Percentiles rank a stretch among this genome's conserved stretches.
phyloP scores from a whole-genome alignment of 2,329 filamentous ascomycete genomes.

The Fusarium coffeatum region DNA sequence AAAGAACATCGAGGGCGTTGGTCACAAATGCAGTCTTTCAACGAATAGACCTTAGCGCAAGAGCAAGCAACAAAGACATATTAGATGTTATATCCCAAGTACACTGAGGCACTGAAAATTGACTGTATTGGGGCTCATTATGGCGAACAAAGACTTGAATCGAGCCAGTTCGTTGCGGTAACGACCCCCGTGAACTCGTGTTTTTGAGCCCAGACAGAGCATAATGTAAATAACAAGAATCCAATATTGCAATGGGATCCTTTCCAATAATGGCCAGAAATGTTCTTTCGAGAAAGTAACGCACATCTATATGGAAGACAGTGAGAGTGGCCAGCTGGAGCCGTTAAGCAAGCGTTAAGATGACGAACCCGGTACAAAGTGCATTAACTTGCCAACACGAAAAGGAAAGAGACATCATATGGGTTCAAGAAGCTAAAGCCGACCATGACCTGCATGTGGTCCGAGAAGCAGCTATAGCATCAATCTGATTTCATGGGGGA shows the following conservation, averaged over 20 bases:
- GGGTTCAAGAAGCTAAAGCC: not conserved
- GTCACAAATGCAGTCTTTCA: not conserved
- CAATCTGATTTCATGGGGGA: not conserved
- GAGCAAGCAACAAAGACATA: conserved; percentile 13
- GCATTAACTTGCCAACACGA: not conserved
- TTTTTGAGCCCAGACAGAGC: not conserved
- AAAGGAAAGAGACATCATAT: not conserved
- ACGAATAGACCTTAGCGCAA: not conserved
- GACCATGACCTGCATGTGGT: not conserved
- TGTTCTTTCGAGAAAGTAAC: not conserved
- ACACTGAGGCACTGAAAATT: not conserved
- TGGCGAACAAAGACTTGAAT: conserved; percentile 20
- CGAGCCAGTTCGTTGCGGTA: not conserved
- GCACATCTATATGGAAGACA: not conserved
- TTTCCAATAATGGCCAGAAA: not conserved
- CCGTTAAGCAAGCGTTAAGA: not conserved
- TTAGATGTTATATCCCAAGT: not conserved
- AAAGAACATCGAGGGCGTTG: not conserved
- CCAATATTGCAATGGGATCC: not conserved
- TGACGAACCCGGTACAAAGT: not conserved
- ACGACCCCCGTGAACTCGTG: not conserved
- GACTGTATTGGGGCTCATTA: too few relatives aligned
- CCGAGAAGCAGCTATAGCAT: not conserved
- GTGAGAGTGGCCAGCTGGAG: not conserved
- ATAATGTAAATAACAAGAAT: not conserved